These are phyloP conservation scores for Aegilops speltoides DNA, from an alignment of 176 grass and related monocot genomes.

Conservation along the genomic window DNA sequence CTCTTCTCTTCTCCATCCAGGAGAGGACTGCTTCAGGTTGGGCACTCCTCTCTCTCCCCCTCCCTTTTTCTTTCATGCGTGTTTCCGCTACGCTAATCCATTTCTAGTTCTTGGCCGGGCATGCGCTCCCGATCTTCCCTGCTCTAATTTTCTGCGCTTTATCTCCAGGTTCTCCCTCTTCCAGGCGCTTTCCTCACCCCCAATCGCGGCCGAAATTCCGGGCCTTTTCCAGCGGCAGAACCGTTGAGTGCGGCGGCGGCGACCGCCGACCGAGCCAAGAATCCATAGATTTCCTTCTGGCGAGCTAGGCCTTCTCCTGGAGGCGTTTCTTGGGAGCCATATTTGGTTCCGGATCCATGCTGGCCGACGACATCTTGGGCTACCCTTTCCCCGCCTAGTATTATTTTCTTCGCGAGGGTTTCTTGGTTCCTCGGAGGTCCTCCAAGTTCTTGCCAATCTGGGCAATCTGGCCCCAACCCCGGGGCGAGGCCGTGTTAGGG, in stretches of 20 bases:
- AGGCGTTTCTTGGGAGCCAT: not conserved
- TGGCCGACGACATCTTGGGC: not conserved
- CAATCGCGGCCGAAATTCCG: not conserved
- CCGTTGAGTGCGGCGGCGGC: not conserved
- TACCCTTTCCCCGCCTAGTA: conserved; percentile 22
- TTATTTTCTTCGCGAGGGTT: not conserved
- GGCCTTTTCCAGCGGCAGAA: not conserved
- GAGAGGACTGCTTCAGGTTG: conserved; percentile 22
- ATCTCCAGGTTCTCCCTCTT: not conserved
- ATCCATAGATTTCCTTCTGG: conserved; percentile 10
- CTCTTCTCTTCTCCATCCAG: not conserved
- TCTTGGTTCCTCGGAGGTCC: conserved; percentile 1
- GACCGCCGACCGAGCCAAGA: conserved; percentile 15
- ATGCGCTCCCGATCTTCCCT: not conserved
- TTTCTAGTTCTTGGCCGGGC: conserved; percentile 1
- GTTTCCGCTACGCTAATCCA: not conserved
- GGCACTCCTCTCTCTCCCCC: not conserved
- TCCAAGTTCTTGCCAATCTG: not conserved
- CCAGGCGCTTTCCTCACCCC: conserved; percentile 18
- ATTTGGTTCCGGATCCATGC: conserved; percentile 21
- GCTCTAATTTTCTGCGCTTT: not conserved
- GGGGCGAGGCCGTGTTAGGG: not conserved
- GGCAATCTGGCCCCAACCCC: not conserved
- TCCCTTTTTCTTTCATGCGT: not conserved
- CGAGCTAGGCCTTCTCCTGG: conserved; percentile 26